A percentile compares a stretch with the other conserved stretches of the same genome.
phyloP scores from a whole-genome alignment of 768 basidiomycete species.

The Termitomyces sp. region DNA sequence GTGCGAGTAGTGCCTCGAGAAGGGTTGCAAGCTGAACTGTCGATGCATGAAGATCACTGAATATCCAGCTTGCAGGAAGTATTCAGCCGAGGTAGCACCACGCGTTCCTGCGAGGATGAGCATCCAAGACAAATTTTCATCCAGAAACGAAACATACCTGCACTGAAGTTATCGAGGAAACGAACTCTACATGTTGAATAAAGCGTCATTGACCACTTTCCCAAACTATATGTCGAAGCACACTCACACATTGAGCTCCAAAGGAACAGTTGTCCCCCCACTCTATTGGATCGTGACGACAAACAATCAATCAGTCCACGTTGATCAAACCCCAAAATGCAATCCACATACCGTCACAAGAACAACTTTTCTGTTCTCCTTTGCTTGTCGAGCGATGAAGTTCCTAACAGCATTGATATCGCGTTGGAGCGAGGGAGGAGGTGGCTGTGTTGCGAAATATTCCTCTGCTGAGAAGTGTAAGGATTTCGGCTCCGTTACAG shows the following conservation, averaged over 20 bases:
- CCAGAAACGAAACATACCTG: constrained; percentile 51
- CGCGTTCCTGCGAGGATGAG: constrained; percentile 65
- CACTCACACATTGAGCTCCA: constrained; percentile 98
- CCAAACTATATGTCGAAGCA: constrained; percentile 19
- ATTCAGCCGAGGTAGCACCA: constrained; percentile 96
- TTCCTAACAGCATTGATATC: constrained; percentile 58
- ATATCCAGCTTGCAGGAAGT: constrained; percentile 91
- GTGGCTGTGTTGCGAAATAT: constrained; percentile 86
- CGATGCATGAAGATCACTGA: constrained; percentile 99
- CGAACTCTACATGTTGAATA: constrained; percentile 65
- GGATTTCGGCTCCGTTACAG: constrained; percentile 24
- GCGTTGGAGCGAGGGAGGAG: constrained; percentile 66
- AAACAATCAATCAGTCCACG: not conserved
- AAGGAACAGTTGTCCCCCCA: constrained; percentile 95
- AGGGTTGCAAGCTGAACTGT: constrained; percentile 96
- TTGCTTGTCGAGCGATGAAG: constrained; percentile 68
- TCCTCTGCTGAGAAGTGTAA: constrained; percentile 74
- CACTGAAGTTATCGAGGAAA: constrained; percentile 98
- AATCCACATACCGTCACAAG: constrained; percentile 78
- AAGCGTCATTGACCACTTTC: constrained; percentile 12
- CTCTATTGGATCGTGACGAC: constrained; percentile 54
- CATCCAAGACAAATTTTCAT: not conserved
- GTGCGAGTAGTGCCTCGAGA: constrained; percentile 96
- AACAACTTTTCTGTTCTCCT: constrained; percentile 70
- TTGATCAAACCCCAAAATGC: not conserved